phyloP scores from a whole-genome alignment of 2,329 filamentous ascomycete genomes.

The Geosmithia flava region DNA sequence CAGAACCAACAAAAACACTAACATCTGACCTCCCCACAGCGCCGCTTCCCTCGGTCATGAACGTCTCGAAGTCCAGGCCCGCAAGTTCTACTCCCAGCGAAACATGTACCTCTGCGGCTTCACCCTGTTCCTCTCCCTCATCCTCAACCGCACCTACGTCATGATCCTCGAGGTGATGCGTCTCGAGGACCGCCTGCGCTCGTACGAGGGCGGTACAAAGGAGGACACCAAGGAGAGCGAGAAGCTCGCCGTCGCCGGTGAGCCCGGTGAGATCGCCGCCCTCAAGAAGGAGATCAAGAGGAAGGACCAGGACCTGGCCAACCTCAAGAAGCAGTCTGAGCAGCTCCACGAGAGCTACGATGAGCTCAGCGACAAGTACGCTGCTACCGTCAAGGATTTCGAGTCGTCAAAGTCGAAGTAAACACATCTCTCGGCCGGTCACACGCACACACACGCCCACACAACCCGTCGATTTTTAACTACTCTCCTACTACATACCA shows the following conservation, averaged over 20 bases:
- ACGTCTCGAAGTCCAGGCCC: constrained; percentile 94
- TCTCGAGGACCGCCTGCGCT: constrained; percentile 84
- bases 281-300: constrained; percentile 61
- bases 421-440: constrained; percentile 4
- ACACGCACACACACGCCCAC: no score
- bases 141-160: constrained; percentile 96
- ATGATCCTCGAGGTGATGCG: constrained; percentile 89
- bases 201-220: constrained; percentile 49
- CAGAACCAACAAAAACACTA: no score
- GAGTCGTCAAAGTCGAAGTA: constrained; percentile 48
- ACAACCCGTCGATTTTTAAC: constrained; percentile 1
- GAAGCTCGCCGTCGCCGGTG: constrained; percentile 60
- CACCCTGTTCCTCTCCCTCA: constrained; percentile 95
- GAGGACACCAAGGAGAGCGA: constrained; percentile 52
- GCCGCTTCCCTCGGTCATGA: constrained; percentile 76
- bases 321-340: constrained; percentile 83
- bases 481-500: background rate
- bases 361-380: constrained; percentile 72
- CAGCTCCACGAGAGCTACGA: constrained; percentile 78
- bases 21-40: constrained; percentile 9
- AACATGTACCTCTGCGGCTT: constrained; percentile 99
- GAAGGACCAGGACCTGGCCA: constrained; percentile 75
- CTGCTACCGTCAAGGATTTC: constrained; percentile 36
- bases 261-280: constrained; percentile 60
- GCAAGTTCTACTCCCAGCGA: constrained; percentile 99